Conservation (phyloP, 495 filamentous ascomycete genomes). For the Chaetomium cochliodes region DNA sequence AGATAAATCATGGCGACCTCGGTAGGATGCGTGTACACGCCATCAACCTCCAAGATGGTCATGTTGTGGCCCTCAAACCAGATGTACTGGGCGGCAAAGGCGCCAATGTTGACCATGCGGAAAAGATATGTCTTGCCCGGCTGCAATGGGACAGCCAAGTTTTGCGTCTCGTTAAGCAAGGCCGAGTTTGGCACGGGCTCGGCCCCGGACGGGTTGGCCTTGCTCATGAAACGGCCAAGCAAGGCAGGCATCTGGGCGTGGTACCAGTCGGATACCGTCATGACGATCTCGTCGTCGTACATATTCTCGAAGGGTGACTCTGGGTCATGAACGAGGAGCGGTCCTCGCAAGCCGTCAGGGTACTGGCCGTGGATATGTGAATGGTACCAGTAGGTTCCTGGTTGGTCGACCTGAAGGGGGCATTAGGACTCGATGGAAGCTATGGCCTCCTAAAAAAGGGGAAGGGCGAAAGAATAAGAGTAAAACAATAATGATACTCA, state of each 20-base stretch:
- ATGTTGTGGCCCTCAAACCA: constrained; percentile 74
- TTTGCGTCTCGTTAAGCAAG: constrained; percentile 67
- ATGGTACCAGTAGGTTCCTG: constrained; percentile 83
- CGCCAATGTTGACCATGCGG: constrained; percentile 69
- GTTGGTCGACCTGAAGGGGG: constrained; percentile 56
- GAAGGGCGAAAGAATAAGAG: too few species aligned
- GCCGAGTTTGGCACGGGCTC: constrained; percentile 67
- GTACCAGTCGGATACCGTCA: constrained; percentile 69
- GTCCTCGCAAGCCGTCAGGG: constrained; percentile 71
- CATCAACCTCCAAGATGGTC: constrained; percentile 57
- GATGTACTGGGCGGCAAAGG: constrained; percentile 66
- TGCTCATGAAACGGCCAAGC: constrained; percentile 56
- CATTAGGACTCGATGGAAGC: constrained; percentile 3
- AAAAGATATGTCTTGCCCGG: constrained; percentile 80
- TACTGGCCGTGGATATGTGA: constrained; percentile 68
- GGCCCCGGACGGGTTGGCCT: constrained; percentile 57
- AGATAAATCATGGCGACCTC: constrained; percentile 64
- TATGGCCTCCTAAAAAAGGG: not conserved
- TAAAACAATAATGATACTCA: constrained; percentile 36
- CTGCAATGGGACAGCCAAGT: constrained; percentile 50
- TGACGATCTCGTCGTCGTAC: constrained; percentile 65
- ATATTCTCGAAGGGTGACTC: constrained; percentile 56
- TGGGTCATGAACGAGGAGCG: constrained; percentile 69
- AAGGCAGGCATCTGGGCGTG: constrained; percentile 60
- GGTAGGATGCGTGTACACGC: constrained; percentile 57